Evolutionary conservation across 163 green algal genomes (phyloP).

Genomic region (Coccomyxa subellipsoidea): DNA sequence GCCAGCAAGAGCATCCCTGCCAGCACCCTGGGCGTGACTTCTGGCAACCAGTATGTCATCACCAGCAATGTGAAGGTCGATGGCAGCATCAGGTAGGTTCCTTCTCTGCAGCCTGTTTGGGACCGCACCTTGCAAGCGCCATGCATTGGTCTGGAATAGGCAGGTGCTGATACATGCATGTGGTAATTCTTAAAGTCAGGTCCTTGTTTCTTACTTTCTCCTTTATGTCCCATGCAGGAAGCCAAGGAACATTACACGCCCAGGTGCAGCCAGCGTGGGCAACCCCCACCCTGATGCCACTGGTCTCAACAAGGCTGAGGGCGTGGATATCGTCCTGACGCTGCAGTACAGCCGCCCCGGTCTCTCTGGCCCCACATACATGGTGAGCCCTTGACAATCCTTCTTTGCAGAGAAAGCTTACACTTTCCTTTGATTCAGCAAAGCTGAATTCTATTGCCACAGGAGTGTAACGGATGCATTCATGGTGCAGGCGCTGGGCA

Average conservation of each 20-base stretch:
- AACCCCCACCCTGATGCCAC: background rate
- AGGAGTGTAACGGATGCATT: too few species aligned
- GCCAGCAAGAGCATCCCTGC: background rate
- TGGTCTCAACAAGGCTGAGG: conserved; percentile 2
- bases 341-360: conserved; percentile 6
- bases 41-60: background rate
- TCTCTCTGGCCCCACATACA: conserved; percentile 3
- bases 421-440: background rate
- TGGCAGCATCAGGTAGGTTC: background rate
- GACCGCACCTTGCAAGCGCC: too few species aligned
- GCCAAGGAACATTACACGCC: background rate
- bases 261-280: background rate
- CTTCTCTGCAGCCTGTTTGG: background rate
- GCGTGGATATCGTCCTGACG: background rate
- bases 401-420: background rate
- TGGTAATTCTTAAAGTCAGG: too few species aligned
- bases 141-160: too few species aligned
- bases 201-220: background rate
- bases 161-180: too few species aligned
- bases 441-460: too few species aligned
- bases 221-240: background rate
- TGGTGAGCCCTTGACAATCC: background rate
- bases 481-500: conserved; percentile 12
- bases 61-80: background rate
- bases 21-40: background rate